phyloP scores from a whole-genome alignment of 345 rosid genomes.

The Linum trigynum region DNA sequence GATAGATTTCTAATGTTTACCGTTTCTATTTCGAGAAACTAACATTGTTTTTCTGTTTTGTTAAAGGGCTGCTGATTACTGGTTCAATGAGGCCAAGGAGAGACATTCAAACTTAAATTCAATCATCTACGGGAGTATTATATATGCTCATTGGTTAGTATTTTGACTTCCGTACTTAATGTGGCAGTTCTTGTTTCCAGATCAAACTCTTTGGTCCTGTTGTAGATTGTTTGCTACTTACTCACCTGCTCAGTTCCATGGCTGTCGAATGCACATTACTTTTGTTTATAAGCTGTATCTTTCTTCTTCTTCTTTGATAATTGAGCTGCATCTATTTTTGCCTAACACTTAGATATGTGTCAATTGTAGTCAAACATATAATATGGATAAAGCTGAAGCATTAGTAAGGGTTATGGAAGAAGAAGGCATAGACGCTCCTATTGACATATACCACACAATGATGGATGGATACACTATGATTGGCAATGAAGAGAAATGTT shows the following conservation, averaged over 20 bases:
- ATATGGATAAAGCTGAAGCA: constrained; percentile 77
- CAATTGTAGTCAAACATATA: constrained; percentile 53
- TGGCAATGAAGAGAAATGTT: constrained; percentile 73
- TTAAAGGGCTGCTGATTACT: constrained; percentile 94
- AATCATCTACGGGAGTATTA: constrained; percentile 80
- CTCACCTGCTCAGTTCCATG: too few species aligned
- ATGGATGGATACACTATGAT: constrained; percentile 92
- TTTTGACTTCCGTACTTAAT: not conserved
- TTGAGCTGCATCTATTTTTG: too few species aligned
- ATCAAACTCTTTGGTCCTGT: too few species aligned
- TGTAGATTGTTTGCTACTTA: too few species aligned
- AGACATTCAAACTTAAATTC: constrained; percentile 51
- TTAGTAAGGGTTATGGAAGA: constrained; percentile 94
- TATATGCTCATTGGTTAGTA: constrained; percentile 80
- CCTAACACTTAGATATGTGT: not conserved
- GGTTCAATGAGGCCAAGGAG: constrained; percentile 79
- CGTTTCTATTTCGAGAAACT: constrained; percentile 13
- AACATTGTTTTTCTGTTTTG: constrained; percentile 30
- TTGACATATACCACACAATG: constrained; percentile 90
- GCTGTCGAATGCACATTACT: too few species aligned
- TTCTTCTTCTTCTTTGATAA: too few species aligned
- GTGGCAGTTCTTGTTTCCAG: not conserved
- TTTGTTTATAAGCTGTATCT: too few species aligned
- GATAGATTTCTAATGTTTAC: constrained; percentile 1
- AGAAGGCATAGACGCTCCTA: constrained; percentile 92